Evolutionary conservation across 805 yeast species (phyloP), one percentile per base, ranked within the genome.

Genomic region (Candida railenensis): DNA sequence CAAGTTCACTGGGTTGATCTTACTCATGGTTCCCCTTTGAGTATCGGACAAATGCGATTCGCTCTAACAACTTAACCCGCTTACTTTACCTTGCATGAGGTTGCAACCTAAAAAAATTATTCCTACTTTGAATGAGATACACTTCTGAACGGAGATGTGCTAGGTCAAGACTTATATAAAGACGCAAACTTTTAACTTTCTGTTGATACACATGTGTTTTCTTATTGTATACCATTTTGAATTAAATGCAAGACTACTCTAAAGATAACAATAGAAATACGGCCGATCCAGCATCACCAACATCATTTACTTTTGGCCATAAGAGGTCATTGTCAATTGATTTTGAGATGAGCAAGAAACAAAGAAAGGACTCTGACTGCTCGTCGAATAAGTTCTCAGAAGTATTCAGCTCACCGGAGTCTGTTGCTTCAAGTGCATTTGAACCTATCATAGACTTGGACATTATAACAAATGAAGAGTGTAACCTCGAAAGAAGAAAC

Each of bases 381-480:
- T 25, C 30, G 30, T 25, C 30, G 30, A 11, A 11, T 11, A 25
- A 25, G 11, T 25, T 11, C 5, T 25, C 11, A 7, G 30, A 25
- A 11, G 30, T 5, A 11, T 7, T 25, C 30, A 25, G 30, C 11
- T 33, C 36, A 14, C 36, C n/a, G 14, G 36, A 15, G 14, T 33
- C 36, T 15, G 14, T 33, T 33, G 8, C 36, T 14, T 18, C 39
- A 7, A 8, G 21, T 3, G 8, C 18, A 3, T 36, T 16, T 19
- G 39, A 36, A 12, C 40, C 37, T 36, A 5, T 30, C 15, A 47
- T 47, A 14, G 50, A 47, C 36, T 44, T 47, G 45, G 50, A 47
- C 34, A 22, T 34, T 12, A 37, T 47, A 22, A 44, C 48, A 8
- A 15, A 14, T 12, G 48, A 40, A n/a, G 37, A 42, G n/a, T n/a